phyloP scores from a whole-genome alignment of 2,329 filamentous ascomycete species.

The Arthrobotrys sphaeroides region DNA sequence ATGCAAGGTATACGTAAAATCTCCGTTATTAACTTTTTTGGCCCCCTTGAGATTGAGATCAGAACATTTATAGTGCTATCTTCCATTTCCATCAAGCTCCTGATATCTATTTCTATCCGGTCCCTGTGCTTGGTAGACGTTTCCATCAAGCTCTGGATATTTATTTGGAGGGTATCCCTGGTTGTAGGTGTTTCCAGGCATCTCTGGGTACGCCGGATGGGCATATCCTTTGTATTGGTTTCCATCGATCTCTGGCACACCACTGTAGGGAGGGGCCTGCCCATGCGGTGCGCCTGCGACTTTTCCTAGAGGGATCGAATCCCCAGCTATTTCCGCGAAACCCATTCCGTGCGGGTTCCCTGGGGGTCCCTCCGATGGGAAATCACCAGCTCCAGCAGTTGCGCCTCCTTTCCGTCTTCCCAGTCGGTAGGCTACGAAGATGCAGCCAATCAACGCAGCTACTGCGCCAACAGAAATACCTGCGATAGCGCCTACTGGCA shows the following conservation, averaged over 20 bases:
- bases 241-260: constrained; percentile 5
- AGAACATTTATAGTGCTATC: neutral
- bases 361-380: neutral
- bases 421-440: constrained; percentile 11
- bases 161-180: neutral
- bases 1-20: neutral
- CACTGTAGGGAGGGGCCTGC: constrained; percentile 5
- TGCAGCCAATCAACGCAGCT: neutral
- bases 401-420: neutral
- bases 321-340: constrained; percentile 2
- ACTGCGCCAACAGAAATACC: constrained; percentile 4
- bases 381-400: neutral
- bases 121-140: constrained; percentile 1
- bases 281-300: neutral
- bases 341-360: constrained; percentile 9
- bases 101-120: constrained; percentile 15
- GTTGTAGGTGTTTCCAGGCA: neutral
- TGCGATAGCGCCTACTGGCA: neutral
- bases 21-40: neutral
- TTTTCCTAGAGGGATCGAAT: neutral
- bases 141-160: constrained; percentile 7
- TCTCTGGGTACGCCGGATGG: neutral
- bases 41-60: too few relatives aligned
- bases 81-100: neutral
- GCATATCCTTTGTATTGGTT: constrained; percentile 18